Conservation (phyloP, 805 yeast species). For the Metschnikowia rubicola region DNA sequence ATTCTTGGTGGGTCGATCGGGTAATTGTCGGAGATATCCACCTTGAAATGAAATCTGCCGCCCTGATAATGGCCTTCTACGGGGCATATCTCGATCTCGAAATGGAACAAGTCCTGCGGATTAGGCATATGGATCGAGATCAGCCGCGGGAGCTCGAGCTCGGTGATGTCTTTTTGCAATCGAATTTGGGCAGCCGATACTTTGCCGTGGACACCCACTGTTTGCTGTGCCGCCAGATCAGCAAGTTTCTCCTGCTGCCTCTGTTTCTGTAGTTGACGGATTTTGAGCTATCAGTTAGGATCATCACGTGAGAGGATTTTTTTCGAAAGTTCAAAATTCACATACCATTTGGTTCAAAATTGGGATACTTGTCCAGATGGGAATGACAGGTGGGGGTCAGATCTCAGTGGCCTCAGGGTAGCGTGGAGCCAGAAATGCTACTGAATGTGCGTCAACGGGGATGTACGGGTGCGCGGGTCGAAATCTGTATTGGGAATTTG, state of each 20-base stretch:
- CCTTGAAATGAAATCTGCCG: constrained; percentile 71
- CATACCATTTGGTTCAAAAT: not conserved
- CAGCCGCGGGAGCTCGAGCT: constrained; percentile 58
- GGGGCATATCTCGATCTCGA: constrained; percentile 57
- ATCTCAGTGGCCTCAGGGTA: too few species aligned
- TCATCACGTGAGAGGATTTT: too few species aligned
- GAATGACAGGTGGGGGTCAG: not conserved
- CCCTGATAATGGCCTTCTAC: constrained; percentile 66
- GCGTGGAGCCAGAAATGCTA: too few species aligned
- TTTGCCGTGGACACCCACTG: constrained; percentile 14
- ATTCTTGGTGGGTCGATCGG: constrained; percentile 95
- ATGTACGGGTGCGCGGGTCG: too few species aligned
- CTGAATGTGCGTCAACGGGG: too few species aligned
- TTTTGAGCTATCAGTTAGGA: constrained; percentile 17
- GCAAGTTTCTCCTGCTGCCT: constrained; percentile 14
- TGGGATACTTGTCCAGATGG: too few species aligned
- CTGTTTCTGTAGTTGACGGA: constrained; percentile 25
- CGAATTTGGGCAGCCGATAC: constrained; percentile 64
- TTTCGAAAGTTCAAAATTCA: not conserved
- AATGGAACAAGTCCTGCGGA: constrained; percentile 56
- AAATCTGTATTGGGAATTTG: too few species aligned
- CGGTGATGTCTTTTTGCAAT: constrained; percentile 72
- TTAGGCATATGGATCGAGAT: constrained; percentile 51
- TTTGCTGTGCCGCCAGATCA: not conserved
- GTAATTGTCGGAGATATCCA: constrained; percentile 63